Evolutionary conservation across 345 rosid genomes (phyloP), one percentile per base, ranked within the genome.

Genomic region (Litchi chinensis): DNA sequence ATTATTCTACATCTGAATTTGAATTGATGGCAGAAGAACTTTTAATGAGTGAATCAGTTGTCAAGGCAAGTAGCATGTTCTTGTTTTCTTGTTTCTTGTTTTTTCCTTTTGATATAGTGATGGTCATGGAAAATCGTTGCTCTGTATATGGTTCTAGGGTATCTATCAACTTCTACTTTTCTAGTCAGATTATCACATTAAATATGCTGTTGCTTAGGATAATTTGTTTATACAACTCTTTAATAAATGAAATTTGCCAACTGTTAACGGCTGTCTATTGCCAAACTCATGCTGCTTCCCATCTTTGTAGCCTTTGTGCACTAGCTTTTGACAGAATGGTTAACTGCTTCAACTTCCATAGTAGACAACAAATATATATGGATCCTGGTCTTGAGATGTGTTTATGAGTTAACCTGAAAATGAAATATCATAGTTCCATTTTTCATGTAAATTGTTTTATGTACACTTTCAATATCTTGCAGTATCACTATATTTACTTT

Each of bases 1-100:
- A 87, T 82, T 87, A 77, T 81, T 87, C 90, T 46, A 77, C 88
- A 28, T 91, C 92, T 0, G 93, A 86, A 73, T 91, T 91, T 77
- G 95, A 91, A 80, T 81, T 91, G 84, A 88, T 91, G 91, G 91
- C 93, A 39, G 95, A 91, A 85, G 95, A 89, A 77, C 91, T 91
- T 79, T 80, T 91, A 79, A 88, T 89, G 93, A 88, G 95, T 22
- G 93, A 91, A 76, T 89, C 95, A 24, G 75, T 85, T 80, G 76
- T 91, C 79, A 91, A 88, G 92, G 95, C 81, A 86, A 85, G 89
- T 83, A 37, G 15, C 46, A 68, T 19, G 60, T 66, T 7, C 79
- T 56, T 60, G 2, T 60, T 19, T 28, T 54, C 37, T 50, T 54
- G 43, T 74, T 50, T 76, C 37, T 5, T 40, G 70, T 21, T 5